phyloP scores from a whole-genome alignment of 345 rosid species.

The Ceriops tagal region DNA sequence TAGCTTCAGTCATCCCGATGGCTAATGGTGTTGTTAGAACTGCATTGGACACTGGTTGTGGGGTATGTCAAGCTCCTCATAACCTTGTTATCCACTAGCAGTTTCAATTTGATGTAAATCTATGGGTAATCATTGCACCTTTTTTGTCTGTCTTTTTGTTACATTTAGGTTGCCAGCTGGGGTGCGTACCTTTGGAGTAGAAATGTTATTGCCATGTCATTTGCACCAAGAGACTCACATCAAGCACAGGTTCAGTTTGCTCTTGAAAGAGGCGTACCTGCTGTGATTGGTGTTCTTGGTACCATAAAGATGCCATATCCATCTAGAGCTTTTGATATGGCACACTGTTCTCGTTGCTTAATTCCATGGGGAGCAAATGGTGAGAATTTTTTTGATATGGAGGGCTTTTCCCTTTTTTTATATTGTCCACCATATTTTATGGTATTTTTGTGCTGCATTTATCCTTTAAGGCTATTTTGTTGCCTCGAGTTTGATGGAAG shows the following conservation, averaged over 20 bases:
- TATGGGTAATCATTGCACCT: not conserved
- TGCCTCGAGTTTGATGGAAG: constrained; percentile 6
- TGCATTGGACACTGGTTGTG: constrained; percentile 96
- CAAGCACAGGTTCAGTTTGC: constrained; percentile 99
- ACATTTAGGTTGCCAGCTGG: constrained; percentile 87
- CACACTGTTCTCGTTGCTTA: constrained; percentile 97
- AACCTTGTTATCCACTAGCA: not conserved
- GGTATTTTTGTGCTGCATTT: not conserved
- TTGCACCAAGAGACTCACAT: constrained; percentile 97
- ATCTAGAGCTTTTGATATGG: constrained; percentile 91
- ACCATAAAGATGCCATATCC: constrained; percentile 90
- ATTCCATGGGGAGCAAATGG: constrained; percentile 98
- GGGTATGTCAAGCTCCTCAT: constrained; percentile 52
- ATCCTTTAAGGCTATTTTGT: not conserved
- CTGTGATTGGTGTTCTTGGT: constrained; percentile 97
- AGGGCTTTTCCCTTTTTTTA: not conserved
- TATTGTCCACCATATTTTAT: not conserved
- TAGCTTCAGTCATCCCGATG: constrained; percentile 87
- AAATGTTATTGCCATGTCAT: constrained; percentile 92
- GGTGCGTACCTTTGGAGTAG: constrained; percentile 98
- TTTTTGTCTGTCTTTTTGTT: not conserved
- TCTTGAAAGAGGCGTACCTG: constrained; percentile 98
- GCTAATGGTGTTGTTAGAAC: constrained; percentile 91
- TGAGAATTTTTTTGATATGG: constrained; percentile 28
- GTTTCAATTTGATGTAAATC: not conserved